A percentile compares a stretch with the other conserved stretches of the same genome.
phyloP scores from a whole-genome alignment of 2,329 filamentous ascomycete genomes.

The Penicillium sp. region DNA sequence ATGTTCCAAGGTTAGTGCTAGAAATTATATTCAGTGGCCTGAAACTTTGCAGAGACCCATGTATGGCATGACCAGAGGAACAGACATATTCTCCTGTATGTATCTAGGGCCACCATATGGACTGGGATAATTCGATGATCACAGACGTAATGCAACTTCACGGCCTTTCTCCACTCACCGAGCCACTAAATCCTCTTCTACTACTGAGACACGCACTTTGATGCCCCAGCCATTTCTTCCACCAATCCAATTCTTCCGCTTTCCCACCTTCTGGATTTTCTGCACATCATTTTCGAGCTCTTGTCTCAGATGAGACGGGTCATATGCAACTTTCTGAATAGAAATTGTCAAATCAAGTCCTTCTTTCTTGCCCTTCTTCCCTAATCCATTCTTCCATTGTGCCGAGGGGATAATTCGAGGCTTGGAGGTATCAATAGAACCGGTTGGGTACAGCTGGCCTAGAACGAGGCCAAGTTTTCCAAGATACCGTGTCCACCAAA shows the following conservation, averaged over 20 bases:
- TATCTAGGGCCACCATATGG: not conserved
- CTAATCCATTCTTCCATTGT: constrained; percentile 29
- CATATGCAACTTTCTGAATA: constrained; percentile 24
- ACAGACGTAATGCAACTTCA: not conserved
- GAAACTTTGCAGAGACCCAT: not conserved
- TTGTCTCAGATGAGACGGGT: constrained; percentile 24
- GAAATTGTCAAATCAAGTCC: constrained; percentile 28
- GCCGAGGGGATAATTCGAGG: constrained; percentile 28
- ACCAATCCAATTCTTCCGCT: constrained; percentile 38
- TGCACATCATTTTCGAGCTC: constrained; percentile 25
- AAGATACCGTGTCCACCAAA: constrained; percentile 36
- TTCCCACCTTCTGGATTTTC: constrained; percentile 35
- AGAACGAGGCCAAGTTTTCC: constrained; percentile 32
- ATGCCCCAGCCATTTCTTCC: constrained; percentile 30
- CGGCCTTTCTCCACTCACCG: not conserved
- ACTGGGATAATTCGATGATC: not conserved
- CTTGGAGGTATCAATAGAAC: constrained; percentile 24
- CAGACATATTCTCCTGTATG: not conserved
- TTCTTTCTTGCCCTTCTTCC: constrained; percentile 32
- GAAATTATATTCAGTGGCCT: not conserved
- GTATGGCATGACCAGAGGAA: not conserved
- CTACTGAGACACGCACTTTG: constrained; percentile 21
- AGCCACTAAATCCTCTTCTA: constrained; percentile 16
- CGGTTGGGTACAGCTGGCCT: constrained; percentile 32
- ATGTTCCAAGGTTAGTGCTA: not conserved